Evolutionary conservation across 805 yeast species (phyloP).

Genomic region (Candida tallmaniae): DNA sequence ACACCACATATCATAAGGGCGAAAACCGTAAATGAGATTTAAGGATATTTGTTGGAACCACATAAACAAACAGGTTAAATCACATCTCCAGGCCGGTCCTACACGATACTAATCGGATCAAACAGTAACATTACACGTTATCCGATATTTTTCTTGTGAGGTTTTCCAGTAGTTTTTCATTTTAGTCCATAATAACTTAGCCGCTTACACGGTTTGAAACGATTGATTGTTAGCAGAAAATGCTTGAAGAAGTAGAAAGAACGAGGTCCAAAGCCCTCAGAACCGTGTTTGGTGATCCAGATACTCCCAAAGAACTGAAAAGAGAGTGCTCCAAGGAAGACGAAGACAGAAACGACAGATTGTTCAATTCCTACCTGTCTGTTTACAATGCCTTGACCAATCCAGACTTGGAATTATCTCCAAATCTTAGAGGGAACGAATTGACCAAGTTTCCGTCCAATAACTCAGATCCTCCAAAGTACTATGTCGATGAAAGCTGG

Average conservation of each 20-base stretch:
- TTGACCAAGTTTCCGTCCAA: conserved; percentile 9
- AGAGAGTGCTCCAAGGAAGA: not conserved
- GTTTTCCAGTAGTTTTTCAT: too few species aligned
- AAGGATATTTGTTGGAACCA: too few species aligned
- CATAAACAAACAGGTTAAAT: too few species aligned
- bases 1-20: too few species aligned
- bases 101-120: not conserved
- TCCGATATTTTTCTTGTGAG: not conserved
- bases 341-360: conserved; percentile 11
- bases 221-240: not conserved
- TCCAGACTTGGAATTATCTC: conserved; percentile 35
- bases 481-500: conserved; percentile 20
- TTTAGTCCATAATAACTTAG: too few species aligned
- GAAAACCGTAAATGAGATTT: too few species aligned
- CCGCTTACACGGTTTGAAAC: too few species aligned
- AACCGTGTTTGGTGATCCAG: not conserved
- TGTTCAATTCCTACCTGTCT: conserved; percentile 35
- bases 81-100: too few species aligned
- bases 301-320: not conserved
- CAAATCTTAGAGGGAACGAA: conserved; percentile 3
- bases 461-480: not conserved
- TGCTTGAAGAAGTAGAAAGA: not conserved
- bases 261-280: too few species aligned
- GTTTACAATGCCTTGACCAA: conserved; percentile 34
- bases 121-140: too few species aligned